Conservation (phyloP, 2,329 filamentous ascomycete species). For the Beauveria asiatica region DNA sequence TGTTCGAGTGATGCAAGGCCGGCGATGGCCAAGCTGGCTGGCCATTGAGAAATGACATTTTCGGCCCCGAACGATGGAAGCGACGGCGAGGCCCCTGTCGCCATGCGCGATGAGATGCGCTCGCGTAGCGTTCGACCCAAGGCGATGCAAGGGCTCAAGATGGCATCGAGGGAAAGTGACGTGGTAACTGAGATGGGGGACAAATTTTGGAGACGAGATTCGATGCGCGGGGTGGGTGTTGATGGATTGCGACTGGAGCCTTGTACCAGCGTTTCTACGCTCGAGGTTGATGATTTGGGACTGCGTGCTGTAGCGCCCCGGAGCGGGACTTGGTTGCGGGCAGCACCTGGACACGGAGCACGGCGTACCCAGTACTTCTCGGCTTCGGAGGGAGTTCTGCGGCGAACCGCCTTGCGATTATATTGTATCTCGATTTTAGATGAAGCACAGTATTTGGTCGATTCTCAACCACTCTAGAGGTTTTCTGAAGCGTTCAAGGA, state of each 20-base stretch:
- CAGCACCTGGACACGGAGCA: background rate
- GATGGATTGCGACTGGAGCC: slow-evolving; percentile 42
- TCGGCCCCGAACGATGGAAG: slow-evolving; percentile 41
- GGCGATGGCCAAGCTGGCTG: slow-evolving; percentile 57
- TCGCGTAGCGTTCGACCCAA: slow-evolving; percentile 42
- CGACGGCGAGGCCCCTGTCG: slow-evolving; percentile 40
- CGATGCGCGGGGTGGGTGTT: slow-evolving; percentile 36
- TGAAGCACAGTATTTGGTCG: background rate
- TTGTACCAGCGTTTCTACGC: slow-evolving; percentile 45
- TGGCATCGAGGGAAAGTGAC: slow-evolving; percentile 41
- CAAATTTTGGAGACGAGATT: slow-evolving; percentile 29
- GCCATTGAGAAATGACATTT: slow-evolving; percentile 60
- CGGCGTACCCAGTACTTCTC: slow-evolving; percentile 8
- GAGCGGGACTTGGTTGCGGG: slow-evolving; percentile 11
- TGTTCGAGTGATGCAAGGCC: slow-evolving; percentile 39
- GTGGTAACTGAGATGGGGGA: slow-evolving; percentile 44
- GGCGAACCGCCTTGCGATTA: background rate
- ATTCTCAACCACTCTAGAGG: background rate
- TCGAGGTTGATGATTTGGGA: slow-evolving; percentile 47
- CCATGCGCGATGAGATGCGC: slow-evolving; percentile 46
- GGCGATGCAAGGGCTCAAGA: slow-evolving; percentile 38
- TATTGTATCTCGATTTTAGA: background rate
- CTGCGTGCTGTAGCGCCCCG: slow-evolving; percentile 3
- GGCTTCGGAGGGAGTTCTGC: background rate
- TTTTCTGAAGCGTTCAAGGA: background rate